These are phyloP conservation scores for Amaranthus palmeri DNA, from an alignment of 148 eudicot genomes.

Conservation along the genomic window DNA sequence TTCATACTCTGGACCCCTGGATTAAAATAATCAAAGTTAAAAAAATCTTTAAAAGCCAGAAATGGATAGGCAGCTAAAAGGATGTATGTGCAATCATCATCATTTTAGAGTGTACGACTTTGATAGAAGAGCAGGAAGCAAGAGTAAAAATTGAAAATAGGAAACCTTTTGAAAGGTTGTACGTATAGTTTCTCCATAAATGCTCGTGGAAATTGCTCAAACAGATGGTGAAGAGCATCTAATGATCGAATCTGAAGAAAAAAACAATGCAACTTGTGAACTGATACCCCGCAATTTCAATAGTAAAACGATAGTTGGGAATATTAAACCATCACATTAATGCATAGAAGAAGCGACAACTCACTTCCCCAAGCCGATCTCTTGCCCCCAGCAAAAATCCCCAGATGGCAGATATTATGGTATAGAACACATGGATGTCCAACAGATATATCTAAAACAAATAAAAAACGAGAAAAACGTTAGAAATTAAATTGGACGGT, in stretches of 20 bases:
- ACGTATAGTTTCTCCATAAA: slow-evolving; percentile 75
- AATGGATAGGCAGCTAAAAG: not conserved
- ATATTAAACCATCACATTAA: not conserved
- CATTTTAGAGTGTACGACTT: not conserved
- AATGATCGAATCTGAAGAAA: slow-evolving; percentile 76
- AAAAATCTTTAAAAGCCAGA: slow-evolving; percentile 5
- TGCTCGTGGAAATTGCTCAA: slow-evolving; percentile 86
- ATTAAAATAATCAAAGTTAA: slow-evolving; percentile 6
- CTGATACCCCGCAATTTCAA: not conserved
- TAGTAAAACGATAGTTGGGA: not conserved
- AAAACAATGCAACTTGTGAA: not conserved
- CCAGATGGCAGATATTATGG: slow-evolving; percentile 79
- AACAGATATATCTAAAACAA: slow-evolving; percentile 80
- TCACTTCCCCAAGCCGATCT: slow-evolving; percentile 98
- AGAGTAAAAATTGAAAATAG: not conserved
- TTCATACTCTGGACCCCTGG: slow-evolving; percentile 52
- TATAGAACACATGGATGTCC: slow-evolving; percentile 74
- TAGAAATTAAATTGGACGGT: not conserved
- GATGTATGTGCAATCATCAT: not conserved
- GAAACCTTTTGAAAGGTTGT: slow-evolving; percentile 56
- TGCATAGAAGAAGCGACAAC: not conserved
- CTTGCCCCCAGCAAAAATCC: slow-evolving; percentile 96
- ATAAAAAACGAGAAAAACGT: not conserved
- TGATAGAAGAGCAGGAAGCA: not conserved
- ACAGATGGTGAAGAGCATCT: slow-evolving; percentile 84